A percentile compares a stretch with the other conserved stretches of the same genome.
These are phyloP conservation scores for Golubevia sp. DNA, from an alignment of 1,284 basidiomycete genomes.

Conservation along the genomic window DNA sequence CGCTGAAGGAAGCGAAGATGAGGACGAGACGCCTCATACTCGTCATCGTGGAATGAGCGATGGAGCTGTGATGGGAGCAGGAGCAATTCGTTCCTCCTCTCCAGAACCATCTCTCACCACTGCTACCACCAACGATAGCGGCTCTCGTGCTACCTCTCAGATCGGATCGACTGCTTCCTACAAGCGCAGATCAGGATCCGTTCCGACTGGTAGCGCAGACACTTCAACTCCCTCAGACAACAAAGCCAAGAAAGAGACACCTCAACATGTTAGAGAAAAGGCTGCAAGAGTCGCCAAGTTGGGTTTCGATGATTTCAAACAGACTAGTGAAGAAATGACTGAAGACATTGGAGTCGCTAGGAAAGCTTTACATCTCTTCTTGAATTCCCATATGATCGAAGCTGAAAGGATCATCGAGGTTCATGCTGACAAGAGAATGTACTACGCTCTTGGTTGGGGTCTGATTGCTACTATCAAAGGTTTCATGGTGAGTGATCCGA, in stretches of 20 bases:
- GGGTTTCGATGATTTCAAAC: slow-evolving; percentile 32
- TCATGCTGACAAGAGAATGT: slow-evolving; percentile 43
- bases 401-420: slow-evolving; percentile 47
- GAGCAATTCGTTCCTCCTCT: slow-evolving; percentile 3
- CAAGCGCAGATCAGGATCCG: slow-evolving; percentile 22
- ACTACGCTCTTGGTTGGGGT: slow-evolving; percentile 55
- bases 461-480: slow-evolving; percentile 58
- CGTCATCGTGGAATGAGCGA: slow-evolving; percentile 4
- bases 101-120: slow-evolving; percentile 4
- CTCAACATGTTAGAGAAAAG: slow-evolving; percentile 35
- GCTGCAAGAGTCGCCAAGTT: slow-evolving; percentile 45
- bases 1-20: slow-evolving; percentile 38
- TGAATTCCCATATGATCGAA: slow-evolving; percentile 58
- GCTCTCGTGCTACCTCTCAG: slow-evolving; percentile 13
- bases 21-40: slow-evolving; percentile 12
- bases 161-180: too few species aligned
- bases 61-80: neutral
- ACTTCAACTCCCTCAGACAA: neutral
- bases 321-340: slow-evolving; percentile 26
- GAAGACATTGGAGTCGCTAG: slow-evolving; percentile 40
- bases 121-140: slow-evolving; percentile 10
- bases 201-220: slow-evolving; percentile 1
- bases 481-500: slow-evolving; percentile 36
- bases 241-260: slow-evolving; percentile 27
- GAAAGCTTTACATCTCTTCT: slow-evolving; percentile 51